Conservation (phyloP, 345 rosid species). For the Ricinus communis region DNA sequence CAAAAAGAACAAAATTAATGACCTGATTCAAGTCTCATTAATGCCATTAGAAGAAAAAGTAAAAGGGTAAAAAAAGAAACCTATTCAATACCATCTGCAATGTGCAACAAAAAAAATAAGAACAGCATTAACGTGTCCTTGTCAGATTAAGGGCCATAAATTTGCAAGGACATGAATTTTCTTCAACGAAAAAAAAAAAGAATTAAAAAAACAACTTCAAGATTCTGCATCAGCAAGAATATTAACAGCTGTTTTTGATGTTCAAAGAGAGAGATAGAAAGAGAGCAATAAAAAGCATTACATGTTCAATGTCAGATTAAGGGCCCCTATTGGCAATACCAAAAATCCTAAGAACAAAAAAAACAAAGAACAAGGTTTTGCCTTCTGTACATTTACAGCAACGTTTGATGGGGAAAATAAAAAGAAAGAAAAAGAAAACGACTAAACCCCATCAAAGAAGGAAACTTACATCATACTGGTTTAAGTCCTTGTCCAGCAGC, state of each 20-base stretch:
- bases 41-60: slow-evolving; percentile 33
- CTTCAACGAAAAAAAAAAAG: slow-evolving; percentile 1
- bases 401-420: slow-evolving; percentile 14
- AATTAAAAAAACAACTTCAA: background rate
- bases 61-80: slow-evolving; percentile 21
- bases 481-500: slow-evolving; percentile 87
- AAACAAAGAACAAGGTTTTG: background rate
- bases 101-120: slow-evolving; percentile 27
- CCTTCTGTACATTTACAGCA: slow-evolving; percentile 10
- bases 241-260: background rate
- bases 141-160: slow-evolving; percentile 45
- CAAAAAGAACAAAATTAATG: slow-evolving; percentile 50
- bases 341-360: background rate
- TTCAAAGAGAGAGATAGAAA: background rate
- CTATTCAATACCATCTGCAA: slow-evolving; percentile 38
- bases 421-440: too few species aligned
- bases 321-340: slow-evolving; percentile 7
- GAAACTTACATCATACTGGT: slow-evolving; percentile 87
- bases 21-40: slow-evolving; percentile 24
- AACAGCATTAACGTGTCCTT: slow-evolving; percentile 25
- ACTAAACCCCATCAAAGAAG: slow-evolving; percentile 17
- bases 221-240: slow-evolving; percentile 4
- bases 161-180: slow-evolving; percentile 22
- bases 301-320: slow-evolving; percentile 22
- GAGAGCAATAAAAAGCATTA: slow-evolving; percentile 3